These are phyloP conservation scores for Lecanoromycetidae sp. DNA, from an alignment of 2,329 filamentous ascomycete genomes.

Conservation along the genomic window DNA sequence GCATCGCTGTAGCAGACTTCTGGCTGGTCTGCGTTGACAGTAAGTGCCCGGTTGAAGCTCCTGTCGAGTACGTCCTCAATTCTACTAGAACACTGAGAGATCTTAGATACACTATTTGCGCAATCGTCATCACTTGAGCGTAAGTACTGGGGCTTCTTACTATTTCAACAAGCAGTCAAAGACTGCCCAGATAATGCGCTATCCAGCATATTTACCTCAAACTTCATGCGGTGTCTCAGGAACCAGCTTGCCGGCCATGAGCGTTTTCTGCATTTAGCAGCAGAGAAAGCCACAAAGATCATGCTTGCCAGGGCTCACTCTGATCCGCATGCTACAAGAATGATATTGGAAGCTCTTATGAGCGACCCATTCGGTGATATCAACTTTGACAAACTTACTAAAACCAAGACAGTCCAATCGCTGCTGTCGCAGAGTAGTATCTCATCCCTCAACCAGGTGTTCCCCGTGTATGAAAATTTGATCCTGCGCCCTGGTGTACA, in stretches of 20 bases:
- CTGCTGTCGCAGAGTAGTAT: conserved; percentile 50
- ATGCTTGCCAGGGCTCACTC: conserved; percentile 54
- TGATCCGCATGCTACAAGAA: conserved; percentile 46
- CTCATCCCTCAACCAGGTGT: conserved; percentile 40
- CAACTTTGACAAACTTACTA: conserved; percentile 77
- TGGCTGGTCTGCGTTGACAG: conserved; percentile 81
- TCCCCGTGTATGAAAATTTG: conserved; percentile 39
- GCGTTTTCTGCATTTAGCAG: conserved; percentile 66
- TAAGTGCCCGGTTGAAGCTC: conserved; percentile 33
- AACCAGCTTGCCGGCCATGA: conserved; percentile 71
- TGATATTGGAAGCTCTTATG: conserved; percentile 56
- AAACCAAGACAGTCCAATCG: conserved; percentile 70
- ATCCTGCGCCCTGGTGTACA: conserved; percentile 35
- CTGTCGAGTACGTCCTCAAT: too few relatives aligned
- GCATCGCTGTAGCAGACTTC: conserved; percentile 54
- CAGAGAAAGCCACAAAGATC: conserved; percentile 60
- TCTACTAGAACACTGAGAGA: conserved; percentile 20
- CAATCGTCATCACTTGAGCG: conserved; percentile 71
- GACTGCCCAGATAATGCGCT: conserved; percentile 39
- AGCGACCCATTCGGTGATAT: conserved; percentile 52
- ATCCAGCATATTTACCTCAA: conserved; percentile 62
- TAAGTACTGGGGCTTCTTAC: conserved; percentile 82
- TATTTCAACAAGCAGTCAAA: conserved; percentile 65
- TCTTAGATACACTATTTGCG: conserved; percentile 69
- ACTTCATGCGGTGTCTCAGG: conserved; percentile 68